Conservation (phyloP, 345 rosid genomes). For the Hibiscus tridactylites region DNA sequence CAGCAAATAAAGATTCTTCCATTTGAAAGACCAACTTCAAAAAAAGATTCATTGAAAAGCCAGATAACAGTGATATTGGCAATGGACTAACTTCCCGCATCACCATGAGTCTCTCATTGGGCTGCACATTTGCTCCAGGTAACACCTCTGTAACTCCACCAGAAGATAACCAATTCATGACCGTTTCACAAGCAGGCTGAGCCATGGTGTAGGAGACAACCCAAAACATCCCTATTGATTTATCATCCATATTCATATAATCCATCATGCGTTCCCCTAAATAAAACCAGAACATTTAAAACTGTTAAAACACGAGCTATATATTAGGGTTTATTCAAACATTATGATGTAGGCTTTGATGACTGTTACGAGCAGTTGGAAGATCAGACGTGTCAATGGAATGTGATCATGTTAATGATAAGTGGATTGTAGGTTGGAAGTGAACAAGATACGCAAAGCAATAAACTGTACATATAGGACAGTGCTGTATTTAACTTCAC, state of each 20-base stretch:
- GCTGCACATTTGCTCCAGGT: slow-evolving; percentile 50
- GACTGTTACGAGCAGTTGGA: neutral
- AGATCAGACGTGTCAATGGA: neutral
- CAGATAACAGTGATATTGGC: slow-evolving; percentile 84
- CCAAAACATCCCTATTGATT: slow-evolving; percentile 98
- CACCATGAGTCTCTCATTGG: slow-evolving; percentile 72
- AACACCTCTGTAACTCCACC: slow-evolving; percentile 65
- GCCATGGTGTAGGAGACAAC: slow-evolving; percentile 95
- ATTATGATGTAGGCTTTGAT: slow-evolving; percentile 1
- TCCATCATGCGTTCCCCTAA: slow-evolving; percentile 90
- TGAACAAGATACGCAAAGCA: neutral
- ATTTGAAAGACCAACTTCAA: slow-evolving; percentile 69
- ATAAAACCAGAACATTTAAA: slow-evolving; percentile 14
- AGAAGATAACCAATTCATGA: slow-evolving; percentile 72
- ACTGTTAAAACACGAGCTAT: neutral
- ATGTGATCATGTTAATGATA: neutral
- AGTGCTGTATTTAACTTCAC: neutral
- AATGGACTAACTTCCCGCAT: slow-evolving; percentile 91
- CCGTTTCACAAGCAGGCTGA: slow-evolving; percentile 85
- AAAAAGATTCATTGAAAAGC: slow-evolving; percentile 79
- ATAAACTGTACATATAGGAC: neutral
- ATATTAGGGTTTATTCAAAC: slow-evolving; percentile 1
- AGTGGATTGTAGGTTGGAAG: neutral
- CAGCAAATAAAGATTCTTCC: slow-evolving; percentile 80
- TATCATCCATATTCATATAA: slow-evolving; percentile 93